Percentiles rank a stretch among this genome's conserved stretches.
These are phyloP conservation scores for Calonectria crousiana DNA, from an alignment of 2,329 filamentous ascomycete genomes.

Conservation along the genomic window DNA sequence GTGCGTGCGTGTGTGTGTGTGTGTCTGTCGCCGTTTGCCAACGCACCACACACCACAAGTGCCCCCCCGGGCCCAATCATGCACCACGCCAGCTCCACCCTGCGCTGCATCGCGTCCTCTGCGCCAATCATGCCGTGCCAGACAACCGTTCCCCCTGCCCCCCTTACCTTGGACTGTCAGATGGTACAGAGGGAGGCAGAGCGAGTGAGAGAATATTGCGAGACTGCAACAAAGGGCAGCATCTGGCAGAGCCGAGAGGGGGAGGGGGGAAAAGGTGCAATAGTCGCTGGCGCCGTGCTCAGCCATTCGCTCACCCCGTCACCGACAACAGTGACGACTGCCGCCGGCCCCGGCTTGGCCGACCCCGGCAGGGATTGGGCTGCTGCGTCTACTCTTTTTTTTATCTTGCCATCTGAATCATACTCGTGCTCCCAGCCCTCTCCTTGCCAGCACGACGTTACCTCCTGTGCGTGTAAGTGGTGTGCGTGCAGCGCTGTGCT, in stretches of 20 bases:
- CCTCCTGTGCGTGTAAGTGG: neutral
- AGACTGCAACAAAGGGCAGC: neutral
- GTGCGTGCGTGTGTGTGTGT: constrained; percentile 11
- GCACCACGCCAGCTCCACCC: constrained; percentile 36
- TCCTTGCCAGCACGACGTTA: neutral
- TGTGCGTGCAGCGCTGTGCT: neutral
- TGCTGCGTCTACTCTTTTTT: neutral
- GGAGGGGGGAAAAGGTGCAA: neutral
- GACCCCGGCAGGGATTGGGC: constrained; percentile 19
- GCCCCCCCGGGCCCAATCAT: constrained; percentile 44
- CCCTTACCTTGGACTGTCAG: constrained; percentile 14
- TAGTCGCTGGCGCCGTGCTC: constrained; percentile 4
- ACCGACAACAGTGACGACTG: constrained; percentile 5
- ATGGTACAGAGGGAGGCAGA: constrained; percentile 26
- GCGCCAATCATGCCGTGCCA: constrained; percentile 42
- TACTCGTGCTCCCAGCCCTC: neutral
- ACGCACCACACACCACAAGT: constrained; percentile 35
- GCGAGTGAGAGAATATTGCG: neutral
- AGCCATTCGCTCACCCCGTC: constrained; percentile 21
- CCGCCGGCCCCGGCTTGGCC: constrained; percentile 30
- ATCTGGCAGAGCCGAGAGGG: neutral
- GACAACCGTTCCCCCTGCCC: constrained; percentile 20
- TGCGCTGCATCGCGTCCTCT: constrained; percentile 25
- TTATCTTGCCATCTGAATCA: neutral
- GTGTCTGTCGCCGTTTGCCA: constrained; percentile 36